A percentile compares a stretch with the other conserved stretches of the same genome.
Evolutionary conservation across 2,329 filamentous ascomycete genomes (phyloP).

Genomic region (Xylaria hypoxylon): DNA sequence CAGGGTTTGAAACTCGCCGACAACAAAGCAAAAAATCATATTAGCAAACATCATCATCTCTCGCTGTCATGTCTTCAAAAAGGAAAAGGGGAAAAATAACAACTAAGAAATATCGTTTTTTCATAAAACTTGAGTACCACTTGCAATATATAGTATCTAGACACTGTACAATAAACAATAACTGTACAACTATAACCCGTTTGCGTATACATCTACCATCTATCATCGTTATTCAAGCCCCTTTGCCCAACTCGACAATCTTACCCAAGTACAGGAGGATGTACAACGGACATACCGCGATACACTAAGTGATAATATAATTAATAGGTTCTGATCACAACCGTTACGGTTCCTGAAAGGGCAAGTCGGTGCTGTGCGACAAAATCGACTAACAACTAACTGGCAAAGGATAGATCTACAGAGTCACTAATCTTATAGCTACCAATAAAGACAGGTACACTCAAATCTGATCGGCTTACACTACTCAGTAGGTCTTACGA

Average conservation of each 20-base stretch:
- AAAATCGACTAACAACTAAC: not conserved
- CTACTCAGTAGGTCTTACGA: too few relatives aligned
- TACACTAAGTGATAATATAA: not conserved
- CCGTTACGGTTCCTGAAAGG: slow-evolving; percentile 4
- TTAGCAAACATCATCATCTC: too few relatives aligned
- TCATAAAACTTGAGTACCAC: not conserved
- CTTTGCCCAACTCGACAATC: slow-evolving; percentile 17
- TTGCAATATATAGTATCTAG: not conserved
- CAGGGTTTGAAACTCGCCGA: not conserved
- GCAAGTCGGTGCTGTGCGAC: not conserved
- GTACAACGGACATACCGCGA: not conserved
- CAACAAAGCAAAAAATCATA: not conserved
- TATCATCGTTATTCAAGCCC: not conserved
- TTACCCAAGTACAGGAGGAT: not conserved
- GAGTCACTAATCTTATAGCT: not conserved
- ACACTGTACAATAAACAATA: not conserved
- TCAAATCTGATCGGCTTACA: slow-evolving; percentile 17
- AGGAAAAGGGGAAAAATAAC: too few relatives aligned
- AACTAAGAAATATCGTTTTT: too few relatives aligned
- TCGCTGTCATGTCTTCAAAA: too few relatives aligned
- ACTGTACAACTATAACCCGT: not conserved
- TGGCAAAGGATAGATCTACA: slow-evolving; percentile 15
- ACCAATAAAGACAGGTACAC: not conserved
- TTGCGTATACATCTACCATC: not conserved
- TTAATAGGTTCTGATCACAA: not conserved